These are phyloP conservation scores for Populus tomentosa DNA, from an alignment of 441 rosid species.

Conservation along the genomic window DNA sequence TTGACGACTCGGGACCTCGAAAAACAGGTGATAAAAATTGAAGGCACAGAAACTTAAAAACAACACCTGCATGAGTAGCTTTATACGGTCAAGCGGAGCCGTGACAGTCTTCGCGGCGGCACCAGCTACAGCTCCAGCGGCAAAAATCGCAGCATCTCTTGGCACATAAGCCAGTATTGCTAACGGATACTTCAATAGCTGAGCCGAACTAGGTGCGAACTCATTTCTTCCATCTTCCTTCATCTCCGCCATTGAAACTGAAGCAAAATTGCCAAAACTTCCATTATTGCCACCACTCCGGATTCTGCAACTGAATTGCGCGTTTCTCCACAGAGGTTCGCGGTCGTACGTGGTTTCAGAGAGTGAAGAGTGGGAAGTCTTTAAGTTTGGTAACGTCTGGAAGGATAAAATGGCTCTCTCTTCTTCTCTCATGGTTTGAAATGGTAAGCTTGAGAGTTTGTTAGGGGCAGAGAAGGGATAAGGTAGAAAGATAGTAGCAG, in stretches of 20 bases:
- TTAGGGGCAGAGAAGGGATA: conserved; percentile 24
- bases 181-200: conserved; percentile 75
- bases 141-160: conserved; percentile 64
- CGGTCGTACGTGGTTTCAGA: conserved; percentile 14
- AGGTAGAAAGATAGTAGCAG: conserved; percentile 21
- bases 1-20: neutral
- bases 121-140: conserved; percentile 92
- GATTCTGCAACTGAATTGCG: neutral
- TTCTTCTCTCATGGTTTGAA: conserved; percentile 32
- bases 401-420: conserved; percentile 35
- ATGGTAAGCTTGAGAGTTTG: neutral
- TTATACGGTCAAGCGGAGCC: conserved; percentile 95
- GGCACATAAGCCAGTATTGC: conserved; percentile 68
- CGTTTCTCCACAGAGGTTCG: conserved; percentile 13
- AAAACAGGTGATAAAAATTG: neutral
- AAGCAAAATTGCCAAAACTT: conserved; percentile 45
- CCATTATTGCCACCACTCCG: conserved; percentile 21
- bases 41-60: neutral
- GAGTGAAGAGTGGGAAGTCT: conserved; percentile 29
- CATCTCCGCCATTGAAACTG: conserved; percentile 56
- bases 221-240: conserved; percentile 28
- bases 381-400: conserved; percentile 39
- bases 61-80: conserved; percentile 90
- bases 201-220: conserved; percentile 60
- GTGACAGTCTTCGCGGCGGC: conserved; percentile 93